Evolutionary conservation across 805 yeast genomes (phyloP), one percentile per base, ranked within the genome.

Genomic region (Nakazawaea peltata): DNA sequence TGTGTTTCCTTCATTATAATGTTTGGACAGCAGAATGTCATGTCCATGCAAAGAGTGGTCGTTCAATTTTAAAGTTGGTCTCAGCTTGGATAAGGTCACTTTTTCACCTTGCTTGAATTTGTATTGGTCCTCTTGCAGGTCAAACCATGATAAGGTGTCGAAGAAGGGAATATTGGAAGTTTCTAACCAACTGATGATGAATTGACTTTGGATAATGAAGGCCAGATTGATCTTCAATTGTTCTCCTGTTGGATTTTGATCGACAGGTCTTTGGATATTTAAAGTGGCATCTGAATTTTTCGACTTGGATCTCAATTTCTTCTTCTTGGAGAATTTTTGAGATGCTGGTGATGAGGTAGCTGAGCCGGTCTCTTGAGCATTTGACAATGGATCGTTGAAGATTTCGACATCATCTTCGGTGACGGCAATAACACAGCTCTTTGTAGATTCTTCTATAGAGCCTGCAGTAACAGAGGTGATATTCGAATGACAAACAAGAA

Each of bases 371-470:
- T 37, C 46, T 21, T 34, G 37, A 10, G 39, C 21, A 5, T 34
- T 28, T 19, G 32, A 46, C 43, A 62, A 61, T 4, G 87, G 81
- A 45, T 77, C 66, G 34, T 65, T 64, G 59, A 86, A 88, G 1
- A 84, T 49, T 52, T 87, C 95, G 6, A 83, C 62, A 10, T 56
- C 48, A 5, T 72, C 77, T 53, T 86, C 94, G 10, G 88, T 81
- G 5, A 81, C 62, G 0, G 74, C 80, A 2, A 72, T 61, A 14
- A 80, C 51, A 3, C 69, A 44, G 5, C 61, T 54, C 35, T 48
- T 40, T 14, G 51, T 58, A 21, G 10, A 8, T 7, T 21, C 23
- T 10, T 21, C 23, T 8, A 8, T 7, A 21, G 23, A 52, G 4
- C 60, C 65, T 39, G 64, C 56, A 0, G 70, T 52, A 7, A 81